A percentile compares a stretch with the other conserved stretches of the same genome.
These are phyloP conservation scores for Acer campestre DNA, from an alignment of 345 rosid genomes.

Conservation along the genomic window DNA sequence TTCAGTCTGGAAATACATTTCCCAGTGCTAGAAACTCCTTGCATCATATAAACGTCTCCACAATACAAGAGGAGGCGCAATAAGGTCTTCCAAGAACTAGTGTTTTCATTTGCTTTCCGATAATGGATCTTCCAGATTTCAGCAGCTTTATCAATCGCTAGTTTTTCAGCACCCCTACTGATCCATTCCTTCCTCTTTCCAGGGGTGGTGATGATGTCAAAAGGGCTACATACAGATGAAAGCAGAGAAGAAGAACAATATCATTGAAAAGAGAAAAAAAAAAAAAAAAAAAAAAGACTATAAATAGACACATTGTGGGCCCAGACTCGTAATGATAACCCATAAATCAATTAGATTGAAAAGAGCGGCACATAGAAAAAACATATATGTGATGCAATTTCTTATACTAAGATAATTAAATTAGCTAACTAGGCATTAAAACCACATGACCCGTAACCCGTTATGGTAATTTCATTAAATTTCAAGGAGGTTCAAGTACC, in stretches of 20 bases:
- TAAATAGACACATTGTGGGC: not conserved
- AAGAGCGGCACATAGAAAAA: not conserved
- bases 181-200: slow-evolving; percentile 9
- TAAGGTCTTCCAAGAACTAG: not conserved
- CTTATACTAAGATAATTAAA: not conserved
- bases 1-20: not conserved
- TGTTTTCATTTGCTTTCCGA: slow-evolving; percentile 17
- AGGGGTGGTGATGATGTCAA: not conserved
- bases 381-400: not conserved
- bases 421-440: not conserved
- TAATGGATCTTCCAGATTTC: not conserved
- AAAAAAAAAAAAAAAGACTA: not conserved
- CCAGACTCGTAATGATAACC: not conserved
- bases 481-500: not conserved
- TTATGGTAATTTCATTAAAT: not conserved
- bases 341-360: not conserved
- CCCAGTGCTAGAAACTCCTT: slow-evolving; percentile 3
- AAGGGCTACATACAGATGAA: not conserved
- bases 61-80: not conserved
- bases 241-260: not conserved
- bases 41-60: not conserved
- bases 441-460: not conserved
- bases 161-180: not conserved
- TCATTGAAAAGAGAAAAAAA: not conserved
- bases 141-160: slow-evolving; percentile 4